Conservation (phyloP, 2,329 filamentous ascomycete species). For the Arthrobotrys musiformis region DNA sequence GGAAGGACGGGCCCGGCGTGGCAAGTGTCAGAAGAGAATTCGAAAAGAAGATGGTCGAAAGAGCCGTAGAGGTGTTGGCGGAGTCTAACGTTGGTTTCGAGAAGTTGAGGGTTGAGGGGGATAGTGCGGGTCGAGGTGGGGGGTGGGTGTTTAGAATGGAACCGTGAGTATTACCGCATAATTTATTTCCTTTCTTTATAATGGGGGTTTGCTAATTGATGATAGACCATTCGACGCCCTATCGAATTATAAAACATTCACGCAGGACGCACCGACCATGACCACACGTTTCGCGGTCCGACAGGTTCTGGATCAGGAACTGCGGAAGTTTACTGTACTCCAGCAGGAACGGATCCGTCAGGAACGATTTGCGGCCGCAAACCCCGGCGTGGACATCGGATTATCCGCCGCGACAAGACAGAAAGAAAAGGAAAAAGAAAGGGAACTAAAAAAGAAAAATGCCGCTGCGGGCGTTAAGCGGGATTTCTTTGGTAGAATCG, state of each 20-base stretch:
- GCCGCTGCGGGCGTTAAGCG: slow-evolving; percentile 68
- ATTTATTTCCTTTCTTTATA: not conserved
- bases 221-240: slow-evolving; percentile 78
- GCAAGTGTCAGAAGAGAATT: slow-evolving; percentile 88
- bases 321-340: slow-evolving; percentile 75
- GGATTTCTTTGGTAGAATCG: slow-evolving; percentile 85
- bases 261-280: slow-evolving; percentile 66
- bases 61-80: slow-evolving; percentile 83
- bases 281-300: slow-evolving; percentile 86
- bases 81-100: slow-evolving; percentile 84
- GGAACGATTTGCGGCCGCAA: slow-evolving; percentile 63
- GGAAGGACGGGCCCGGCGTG: slow-evolving; percentile 82
- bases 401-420: slow-evolving; percentile 59
- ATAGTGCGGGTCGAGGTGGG: slow-evolving; percentile 64
- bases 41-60: slow-evolving; percentile 81
- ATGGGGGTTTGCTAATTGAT: not conserved
- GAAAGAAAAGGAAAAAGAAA: slow-evolving; percentile 61
- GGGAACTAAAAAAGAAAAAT: slow-evolving; percentile 58
- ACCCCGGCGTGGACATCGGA: slow-evolving; percentile 62
- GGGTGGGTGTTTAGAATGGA: slow-evolving; percentile 95
- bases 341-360: slow-evolving; percentile 76
- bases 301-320: slow-evolving; percentile 91
- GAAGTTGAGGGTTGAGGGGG: slow-evolving; percentile 78
- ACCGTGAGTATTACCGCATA: slow-evolving; percentile 70
- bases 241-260: slow-evolving; percentile 76